A percentile compares a stretch with the other conserved stretches of the same genome.
These are phyloP conservation scores for Nemania serpens DNA, from an alignment of 2,329 filamentous ascomycete genomes.

Conservation along the genomic window DNA sequence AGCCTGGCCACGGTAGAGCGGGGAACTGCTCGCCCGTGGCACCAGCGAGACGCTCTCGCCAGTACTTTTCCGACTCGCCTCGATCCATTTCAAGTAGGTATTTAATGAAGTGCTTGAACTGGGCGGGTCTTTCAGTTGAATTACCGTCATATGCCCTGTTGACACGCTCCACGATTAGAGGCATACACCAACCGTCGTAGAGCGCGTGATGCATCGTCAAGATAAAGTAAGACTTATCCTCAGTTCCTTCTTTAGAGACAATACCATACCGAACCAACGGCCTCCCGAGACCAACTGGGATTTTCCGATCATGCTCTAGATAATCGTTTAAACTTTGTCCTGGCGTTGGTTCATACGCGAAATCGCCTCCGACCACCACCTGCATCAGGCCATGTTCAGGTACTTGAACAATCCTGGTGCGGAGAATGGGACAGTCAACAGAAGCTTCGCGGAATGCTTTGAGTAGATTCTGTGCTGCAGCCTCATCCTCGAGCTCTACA, in stretches of 20 bases:
- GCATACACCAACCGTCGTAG: constrained; percentile 63
- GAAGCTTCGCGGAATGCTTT: constrained; percentile 49
- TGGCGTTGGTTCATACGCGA: constrained; percentile 41
- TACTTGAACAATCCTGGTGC: constrained; percentile 55
- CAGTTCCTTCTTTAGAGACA: constrained; percentile 39
- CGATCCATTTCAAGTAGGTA: constrained; percentile 50
- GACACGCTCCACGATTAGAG: constrained; percentile 53
- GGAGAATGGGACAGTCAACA: constrained; percentile 48
- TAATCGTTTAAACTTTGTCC: constrained; percentile 47
- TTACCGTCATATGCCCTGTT: constrained; percentile 50
- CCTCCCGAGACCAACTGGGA: constrained; percentile 51
- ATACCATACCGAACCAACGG: constrained; percentile 53
- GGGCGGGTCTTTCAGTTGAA: constrained; percentile 42
- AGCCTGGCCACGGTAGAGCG: constrained; percentile 50
- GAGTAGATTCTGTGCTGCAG: constrained; percentile 47
- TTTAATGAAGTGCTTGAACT: constrained; percentile 56
- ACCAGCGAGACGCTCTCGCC: constrained; percentile 52
- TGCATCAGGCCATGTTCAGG: constrained; percentile 51
- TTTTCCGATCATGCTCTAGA: constrained; percentile 46
- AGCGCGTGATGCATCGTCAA: constrained; percentile 60
- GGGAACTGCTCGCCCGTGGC: constrained; percentile 55
- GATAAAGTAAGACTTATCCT: constrained; percentile 50
- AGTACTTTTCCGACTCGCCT: constrained; percentile 50
- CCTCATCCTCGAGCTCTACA: constrained; percentile 45
- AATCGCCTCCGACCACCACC: constrained; percentile 49